Conservation (phyloP, 2,329 filamentous ascomycete species). For the Grosmannia huntii region DNA sequence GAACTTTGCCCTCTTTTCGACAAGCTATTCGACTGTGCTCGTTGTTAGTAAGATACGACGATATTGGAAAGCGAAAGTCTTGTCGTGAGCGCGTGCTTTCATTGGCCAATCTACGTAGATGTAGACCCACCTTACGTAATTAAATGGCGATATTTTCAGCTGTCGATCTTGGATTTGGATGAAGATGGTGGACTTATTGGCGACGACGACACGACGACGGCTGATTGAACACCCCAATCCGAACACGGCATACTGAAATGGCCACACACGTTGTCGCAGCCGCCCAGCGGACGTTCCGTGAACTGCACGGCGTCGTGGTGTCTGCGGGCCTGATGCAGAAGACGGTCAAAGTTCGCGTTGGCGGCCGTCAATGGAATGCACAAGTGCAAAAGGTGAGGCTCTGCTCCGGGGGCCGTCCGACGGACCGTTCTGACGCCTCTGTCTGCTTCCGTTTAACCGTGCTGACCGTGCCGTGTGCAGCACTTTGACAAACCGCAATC, state of each 20-base stretch:
- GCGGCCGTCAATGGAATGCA: slow-evolving; percentile 58
- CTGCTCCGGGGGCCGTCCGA: neutral
- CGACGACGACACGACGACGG: neutral
- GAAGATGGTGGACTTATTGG: neutral
- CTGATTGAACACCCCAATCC: neutral
- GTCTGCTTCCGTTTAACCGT: no score
- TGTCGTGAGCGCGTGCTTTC: neutral
- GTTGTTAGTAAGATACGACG: no score
- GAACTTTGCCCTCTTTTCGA: no score
- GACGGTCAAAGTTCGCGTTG: slow-evolving; percentile 66
- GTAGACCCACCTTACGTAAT: neutral
- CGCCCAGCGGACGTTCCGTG: slow-evolving; percentile 31
- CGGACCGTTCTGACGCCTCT: neutral
- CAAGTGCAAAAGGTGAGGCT: slow-evolving; percentile 53
- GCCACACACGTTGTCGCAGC: slow-evolving; percentile 21
- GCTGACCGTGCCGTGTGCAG: slow-evolving; percentile 23
- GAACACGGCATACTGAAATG: slow-evolving; percentile 18
- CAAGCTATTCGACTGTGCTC: no score
- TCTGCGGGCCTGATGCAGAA: slow-evolving; percentile 66
- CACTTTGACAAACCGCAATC: slow-evolving; percentile 51
- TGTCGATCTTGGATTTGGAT: neutral
- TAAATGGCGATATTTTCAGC: neutral
- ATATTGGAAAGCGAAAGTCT: neutral
- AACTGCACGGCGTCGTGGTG: slow-evolving; percentile 57
- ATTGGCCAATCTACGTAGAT: neutral